Evolutionary conservation across 1,139 yeast genomes (phyloP).

Genomic region (Yamadazyma oceani): DNA sequence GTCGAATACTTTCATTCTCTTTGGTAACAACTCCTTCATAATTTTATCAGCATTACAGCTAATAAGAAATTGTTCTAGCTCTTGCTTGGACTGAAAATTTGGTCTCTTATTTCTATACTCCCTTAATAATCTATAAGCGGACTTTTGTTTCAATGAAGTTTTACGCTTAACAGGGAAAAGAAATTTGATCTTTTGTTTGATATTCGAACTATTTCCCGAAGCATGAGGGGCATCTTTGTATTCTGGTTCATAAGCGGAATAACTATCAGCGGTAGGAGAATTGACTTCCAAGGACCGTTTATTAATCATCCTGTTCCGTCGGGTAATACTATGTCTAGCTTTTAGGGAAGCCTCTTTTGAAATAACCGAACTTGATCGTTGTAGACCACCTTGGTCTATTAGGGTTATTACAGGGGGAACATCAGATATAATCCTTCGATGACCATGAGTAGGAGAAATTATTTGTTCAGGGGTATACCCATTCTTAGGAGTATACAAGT

Average conservation of each 20-base stretch:
- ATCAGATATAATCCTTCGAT: slow-evolving; percentile 8
- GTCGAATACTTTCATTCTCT: slow-evolving; percentile 25
- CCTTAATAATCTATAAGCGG: slow-evolving; percentile 17
- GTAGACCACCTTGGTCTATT: slow-evolving; percentile 22
- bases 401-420: slow-evolving; percentile 29
- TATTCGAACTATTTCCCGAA: no score
- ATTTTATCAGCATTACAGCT: slow-evolving; percentile 24
- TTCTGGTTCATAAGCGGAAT: slow-evolving; percentile 10
- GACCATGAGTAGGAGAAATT: slow-evolving; percentile 3
- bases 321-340: slow-evolving; percentile 29
- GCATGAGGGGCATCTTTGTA: slow-evolving; percentile 1
- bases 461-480: slow-evolving; percentile 10
- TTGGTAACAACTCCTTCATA: slow-evolving; percentile 32
- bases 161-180: slow-evolving; percentile 38
- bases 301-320: slow-evolving; percentile 31
- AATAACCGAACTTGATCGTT: slow-evolving; percentile 31
- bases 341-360: slow-evolving; percentile 34
- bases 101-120: slow-evolving; percentile 18
- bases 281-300: slow-evolving; percentile 19
- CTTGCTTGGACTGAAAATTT: slow-evolving; percentile 27
- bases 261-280: slow-evolving; percentile 8
- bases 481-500: slow-evolving; percentile 1
- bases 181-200: slow-evolving; percentile 15
- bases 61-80: slow-evolving; percentile 27
- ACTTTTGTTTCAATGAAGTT: slow-evolving; percentile 31